These are phyloP conservation scores for Komagataella ulmi DNA, from an alignment of 805 yeast species.

Conservation along the genomic window DNA sequence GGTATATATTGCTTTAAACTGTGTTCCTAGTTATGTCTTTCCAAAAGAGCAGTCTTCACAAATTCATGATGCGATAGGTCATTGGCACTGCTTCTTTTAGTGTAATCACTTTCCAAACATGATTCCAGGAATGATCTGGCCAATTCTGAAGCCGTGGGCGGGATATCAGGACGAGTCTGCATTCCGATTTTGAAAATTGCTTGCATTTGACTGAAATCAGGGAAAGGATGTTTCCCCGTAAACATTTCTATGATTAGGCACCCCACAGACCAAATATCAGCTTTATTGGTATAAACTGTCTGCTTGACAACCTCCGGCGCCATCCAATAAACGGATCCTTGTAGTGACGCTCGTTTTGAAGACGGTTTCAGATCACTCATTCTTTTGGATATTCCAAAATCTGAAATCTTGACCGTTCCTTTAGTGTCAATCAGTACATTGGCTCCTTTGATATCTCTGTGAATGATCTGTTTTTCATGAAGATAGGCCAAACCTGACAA, in stretches of 20 bases:
- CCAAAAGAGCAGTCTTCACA: constrained; percentile 23
- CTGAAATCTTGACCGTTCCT: constrained; percentile 52
- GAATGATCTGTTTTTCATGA: constrained; percentile 45
- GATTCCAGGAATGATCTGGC: constrained; percentile 52
- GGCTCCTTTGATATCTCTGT: constrained; percentile 55
- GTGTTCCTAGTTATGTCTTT: not conserved
- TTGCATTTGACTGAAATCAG: constrained; percentile 91
- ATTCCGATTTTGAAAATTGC: constrained; percentile 93
- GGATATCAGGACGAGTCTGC: constrained; percentile 66
- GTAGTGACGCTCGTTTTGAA: constrained; percentile 67
- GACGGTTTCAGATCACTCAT: constrained; percentile 17
- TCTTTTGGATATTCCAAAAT: constrained; percentile 55
- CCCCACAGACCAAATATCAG: constrained; percentile 97
- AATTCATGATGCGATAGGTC: constrained; percentile 59
- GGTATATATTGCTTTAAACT: constrained; percentile 24
- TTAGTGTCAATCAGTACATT: constrained; percentile 45
- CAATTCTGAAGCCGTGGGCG: constrained; percentile 54
- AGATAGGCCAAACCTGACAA: constrained; percentile 40
- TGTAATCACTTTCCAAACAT: constrained; percentile 67
- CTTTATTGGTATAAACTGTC: constrained; percentile 79
- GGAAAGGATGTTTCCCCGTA: constrained; percentile 94
- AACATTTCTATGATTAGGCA: constrained; percentile 91
- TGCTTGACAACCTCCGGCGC: constrained; percentile 98
- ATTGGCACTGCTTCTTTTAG: constrained; percentile 60
- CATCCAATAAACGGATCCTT: constrained; percentile 98